Conservation (phyloP, 2,329 filamentous ascomycete genomes). For the Venturia nashicola region DNA sequence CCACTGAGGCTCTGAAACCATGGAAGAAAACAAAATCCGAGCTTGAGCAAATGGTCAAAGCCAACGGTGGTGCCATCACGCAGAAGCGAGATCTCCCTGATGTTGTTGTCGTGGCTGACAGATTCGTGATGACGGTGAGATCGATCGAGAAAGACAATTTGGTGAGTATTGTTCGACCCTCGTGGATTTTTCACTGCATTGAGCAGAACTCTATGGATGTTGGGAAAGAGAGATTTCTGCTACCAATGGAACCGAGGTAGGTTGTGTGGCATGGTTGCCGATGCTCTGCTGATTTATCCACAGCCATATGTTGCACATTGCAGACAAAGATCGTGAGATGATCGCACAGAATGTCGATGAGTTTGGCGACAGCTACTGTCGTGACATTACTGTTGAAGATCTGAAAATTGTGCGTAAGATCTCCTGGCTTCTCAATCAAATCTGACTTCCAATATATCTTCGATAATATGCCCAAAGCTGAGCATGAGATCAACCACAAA, state of each 20-base stretch:
- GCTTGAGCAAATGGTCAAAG: constrained; percentile 69
- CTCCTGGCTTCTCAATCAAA: neutral
- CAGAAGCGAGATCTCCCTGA: constrained; percentile 54
- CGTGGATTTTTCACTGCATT: constrained; percentile 77
- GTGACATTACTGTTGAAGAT: constrained; percentile 54
- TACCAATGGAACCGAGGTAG: constrained; percentile 50
- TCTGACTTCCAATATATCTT: constrained; percentile 16
- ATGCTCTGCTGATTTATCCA: constrained; percentile 29
- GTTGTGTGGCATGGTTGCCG: neutral
- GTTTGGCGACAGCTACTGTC: constrained; percentile 72
- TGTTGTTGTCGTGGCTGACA: constrained; percentile 62
- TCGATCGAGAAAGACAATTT: constrained; percentile 63
- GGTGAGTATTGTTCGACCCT: constrained; percentile 62
- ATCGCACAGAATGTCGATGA: constrained; percentile 56
- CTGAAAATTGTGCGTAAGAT: constrained; percentile 29
- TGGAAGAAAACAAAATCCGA: constrained; percentile 65
- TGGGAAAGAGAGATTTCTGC: constrained; percentile 41
- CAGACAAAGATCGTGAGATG: constrained; percentile 40
- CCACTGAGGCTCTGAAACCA: constrained; percentile 62
- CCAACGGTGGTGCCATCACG: constrained; percentile 67
- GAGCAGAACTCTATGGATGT: constrained; percentile 43
- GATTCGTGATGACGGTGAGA: constrained; percentile 56
- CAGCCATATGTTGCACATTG: constrained; percentile 61
- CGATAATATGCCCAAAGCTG: constrained; percentile 24
- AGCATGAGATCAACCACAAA: constrained; percentile 17